Base-by-base conservation (phyloP, 371 early-diverging fungal species). In the Hamiltosporidium magnivora region DNA sequence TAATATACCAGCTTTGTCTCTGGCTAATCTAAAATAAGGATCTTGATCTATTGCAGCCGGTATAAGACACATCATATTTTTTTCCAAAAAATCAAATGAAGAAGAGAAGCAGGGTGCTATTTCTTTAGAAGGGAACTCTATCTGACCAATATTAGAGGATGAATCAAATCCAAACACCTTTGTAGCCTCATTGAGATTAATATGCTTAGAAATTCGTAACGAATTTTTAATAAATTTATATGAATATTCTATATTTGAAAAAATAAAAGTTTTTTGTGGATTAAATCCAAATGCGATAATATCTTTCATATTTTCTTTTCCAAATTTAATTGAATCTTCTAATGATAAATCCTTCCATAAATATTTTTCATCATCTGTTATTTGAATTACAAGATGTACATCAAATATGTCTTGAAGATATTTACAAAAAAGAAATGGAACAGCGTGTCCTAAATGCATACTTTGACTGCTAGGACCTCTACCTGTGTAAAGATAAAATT, bases 281-380 rank as follows among this genome's bases (percentile, higher is more conserved):
- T 94, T 88, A 84, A 96, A 99, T 1, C 96, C 96, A 77, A 91
- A 87, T 1, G 96, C 90, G 78, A 95, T 91, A 69, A 99, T 94
- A 79, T 96, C 96, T 77, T 88, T 89, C 41, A 92, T 94, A 56
- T 96, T 96, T 55, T 88, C 86, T 43, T 80, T 79, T 4, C 89
- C 85, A 78, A 85, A 93, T 72, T 88, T 83, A 69, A 85, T 84
- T 53, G 87, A 85, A 54, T 93, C 87, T 65, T 93, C 94, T 3
- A 93, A 70, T 53, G 88, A 90, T 70, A 95, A 81, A 53, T 89
- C 87, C 63, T 87, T 84, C 84, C 92, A 96, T 76, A 96, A 81
- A 84, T 90, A 96, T 85, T 99, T 99, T 84, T 99, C 99, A 76
- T 99, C 99, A 76, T 99, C 99, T 41, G 97, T 99, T 75, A 98